These are phyloP conservation scores for Neurospora pannonica DNA, from an alignment of 495 filamentous ascomycete species.

Conservation along the genomic window DNA sequence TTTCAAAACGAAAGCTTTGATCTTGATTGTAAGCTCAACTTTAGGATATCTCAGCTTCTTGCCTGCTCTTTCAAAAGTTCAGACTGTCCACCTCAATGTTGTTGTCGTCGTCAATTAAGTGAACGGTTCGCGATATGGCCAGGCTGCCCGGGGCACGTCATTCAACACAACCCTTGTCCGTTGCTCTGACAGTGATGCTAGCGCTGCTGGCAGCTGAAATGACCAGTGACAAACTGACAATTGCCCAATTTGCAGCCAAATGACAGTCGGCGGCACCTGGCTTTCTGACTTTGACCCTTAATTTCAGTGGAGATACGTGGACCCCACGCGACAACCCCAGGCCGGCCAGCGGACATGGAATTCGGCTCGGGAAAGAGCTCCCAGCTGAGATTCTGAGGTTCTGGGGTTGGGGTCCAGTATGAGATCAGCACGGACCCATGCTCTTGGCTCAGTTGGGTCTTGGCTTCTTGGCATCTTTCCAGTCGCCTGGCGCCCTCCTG, in stretches of 20 bases:
- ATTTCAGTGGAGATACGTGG: not conserved
- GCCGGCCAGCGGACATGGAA: not conserved
- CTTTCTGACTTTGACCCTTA: not conserved
- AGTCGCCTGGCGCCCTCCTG: not conserved
- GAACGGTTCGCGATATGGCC: not conserved
- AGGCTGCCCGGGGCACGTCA: slow-evolving; percentile 6
- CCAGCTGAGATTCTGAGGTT: not conserved
- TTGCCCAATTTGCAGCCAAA: not conserved
- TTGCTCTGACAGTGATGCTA: not conserved
- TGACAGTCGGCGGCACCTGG: not conserved
- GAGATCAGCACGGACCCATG: not conserved
- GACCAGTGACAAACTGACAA: not conserved
- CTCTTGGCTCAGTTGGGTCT: not conserved
- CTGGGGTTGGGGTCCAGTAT: not conserved
- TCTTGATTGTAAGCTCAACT: not conserved
- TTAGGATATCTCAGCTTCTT: too few relatives aligned
- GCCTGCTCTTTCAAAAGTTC: not conserved
- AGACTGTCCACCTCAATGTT: not conserved
- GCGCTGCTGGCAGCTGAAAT: not conserved
- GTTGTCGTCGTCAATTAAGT: not conserved
- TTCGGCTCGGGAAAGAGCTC: not conserved
- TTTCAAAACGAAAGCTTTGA: not conserved
- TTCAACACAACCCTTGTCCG: not conserved
- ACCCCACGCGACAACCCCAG: not conserved
- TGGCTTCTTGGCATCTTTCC: not conserved